phyloP scores from a whole-genome alignment of 805 yeast species.

The Myxozyma udenii region DNA sequence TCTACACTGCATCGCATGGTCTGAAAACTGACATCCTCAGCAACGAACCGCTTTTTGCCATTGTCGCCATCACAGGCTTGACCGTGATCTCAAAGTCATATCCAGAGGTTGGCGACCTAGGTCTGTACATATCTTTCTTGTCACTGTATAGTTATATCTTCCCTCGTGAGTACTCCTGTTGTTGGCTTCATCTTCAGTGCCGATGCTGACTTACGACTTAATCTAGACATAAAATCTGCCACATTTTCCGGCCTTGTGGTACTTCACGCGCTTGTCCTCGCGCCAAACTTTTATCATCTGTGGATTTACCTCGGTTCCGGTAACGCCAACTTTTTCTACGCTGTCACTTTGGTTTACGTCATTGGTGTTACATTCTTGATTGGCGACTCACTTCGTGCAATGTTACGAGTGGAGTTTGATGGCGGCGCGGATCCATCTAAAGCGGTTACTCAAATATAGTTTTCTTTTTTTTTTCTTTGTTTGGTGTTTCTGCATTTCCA shows the following conservation, averaged over 20 bases:
- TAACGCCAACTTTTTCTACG: conserved; percentile 93
- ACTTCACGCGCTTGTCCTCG: conserved; percentile 57
- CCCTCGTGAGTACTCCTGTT: conserved; percentile 16
- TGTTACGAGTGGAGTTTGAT: conserved; percentile 64
- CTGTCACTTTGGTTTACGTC: conserved; percentile 79
- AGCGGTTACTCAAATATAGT: conserved; percentile 48
- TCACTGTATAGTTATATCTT: conserved; percentile 48
- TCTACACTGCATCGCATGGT: background rate
- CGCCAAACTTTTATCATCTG: conserved; percentile 86
- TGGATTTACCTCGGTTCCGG: conserved; percentile 96
- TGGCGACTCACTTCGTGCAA: conserved; percentile 80
- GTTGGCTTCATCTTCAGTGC: background rate
- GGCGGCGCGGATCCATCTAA: conserved; percentile 40
- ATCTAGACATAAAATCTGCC: conserved; percentile 43
- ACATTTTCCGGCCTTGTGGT: conserved; percentile 53
- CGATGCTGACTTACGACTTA: conserved; percentile 16
- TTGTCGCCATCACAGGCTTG: conserved; percentile 49
- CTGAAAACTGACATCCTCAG: conserved; percentile 8
- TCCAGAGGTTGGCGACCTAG: conserved; percentile 79
- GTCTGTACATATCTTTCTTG: conserved; percentile 48
- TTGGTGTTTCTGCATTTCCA: background rate
- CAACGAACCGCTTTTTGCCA: conserved; percentile 58
- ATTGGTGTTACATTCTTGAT: conserved; percentile 64
- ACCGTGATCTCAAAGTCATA: conserved; percentile 73
- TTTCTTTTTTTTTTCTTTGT: too few species aligned